Evolutionary conservation across 2,329 filamentous ascomycete genomes (phyloP).

Genomic region (Polytolypa hystricis): DNA sequence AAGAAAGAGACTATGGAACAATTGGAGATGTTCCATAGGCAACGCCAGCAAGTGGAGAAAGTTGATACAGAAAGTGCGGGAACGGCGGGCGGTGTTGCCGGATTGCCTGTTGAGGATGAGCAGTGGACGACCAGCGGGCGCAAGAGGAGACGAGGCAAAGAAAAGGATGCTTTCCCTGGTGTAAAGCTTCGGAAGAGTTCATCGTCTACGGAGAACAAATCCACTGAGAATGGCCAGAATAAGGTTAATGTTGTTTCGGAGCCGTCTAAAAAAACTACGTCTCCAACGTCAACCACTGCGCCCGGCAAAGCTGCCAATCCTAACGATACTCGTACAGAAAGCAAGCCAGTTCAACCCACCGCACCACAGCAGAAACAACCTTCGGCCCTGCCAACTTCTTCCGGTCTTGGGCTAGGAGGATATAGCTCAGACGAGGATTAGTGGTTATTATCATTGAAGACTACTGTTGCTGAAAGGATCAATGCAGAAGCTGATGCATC

Average conservation of each 20-base stretch:
- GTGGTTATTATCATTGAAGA: slow-evolving; percentile 11
- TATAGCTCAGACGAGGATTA: slow-evolving; percentile 33
- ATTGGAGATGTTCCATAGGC: slow-evolving; percentile 47
- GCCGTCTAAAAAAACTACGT: background rate
- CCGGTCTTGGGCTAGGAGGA: slow-evolving; percentile 24
- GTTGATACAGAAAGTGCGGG: slow-evolving; percentile 30
- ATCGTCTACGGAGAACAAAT: slow-evolving; percentile 13
- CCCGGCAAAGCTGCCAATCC: too few species aligned
- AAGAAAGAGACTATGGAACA: slow-evolving; percentile 49
- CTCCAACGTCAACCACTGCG: background rate
- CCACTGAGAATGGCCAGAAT: too few species aligned
- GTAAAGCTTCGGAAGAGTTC: slow-evolving; percentile 35
- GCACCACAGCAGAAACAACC: background rate
- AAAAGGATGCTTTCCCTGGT: slow-evolving; percentile 27
- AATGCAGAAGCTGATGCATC: too few species aligned
- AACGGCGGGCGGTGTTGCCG: slow-evolving; percentile 16
- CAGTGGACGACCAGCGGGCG: slow-evolving; percentile 40
- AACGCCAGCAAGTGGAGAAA: slow-evolving; percentile 49
- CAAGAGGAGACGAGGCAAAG: slow-evolving; percentile 44
- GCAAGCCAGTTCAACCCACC: background rate
- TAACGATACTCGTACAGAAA: too few species aligned
- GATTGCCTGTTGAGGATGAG: slow-evolving; percentile 26
- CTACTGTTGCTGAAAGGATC: too few species aligned
- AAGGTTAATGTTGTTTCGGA: too few species aligned
- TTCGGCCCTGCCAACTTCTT: slow-evolving; percentile 15